These are phyloP conservation scores for Penicillium cataractarum DNA, from an alignment of 495 filamentous ascomycete species.

Conservation along the genomic window DNA sequence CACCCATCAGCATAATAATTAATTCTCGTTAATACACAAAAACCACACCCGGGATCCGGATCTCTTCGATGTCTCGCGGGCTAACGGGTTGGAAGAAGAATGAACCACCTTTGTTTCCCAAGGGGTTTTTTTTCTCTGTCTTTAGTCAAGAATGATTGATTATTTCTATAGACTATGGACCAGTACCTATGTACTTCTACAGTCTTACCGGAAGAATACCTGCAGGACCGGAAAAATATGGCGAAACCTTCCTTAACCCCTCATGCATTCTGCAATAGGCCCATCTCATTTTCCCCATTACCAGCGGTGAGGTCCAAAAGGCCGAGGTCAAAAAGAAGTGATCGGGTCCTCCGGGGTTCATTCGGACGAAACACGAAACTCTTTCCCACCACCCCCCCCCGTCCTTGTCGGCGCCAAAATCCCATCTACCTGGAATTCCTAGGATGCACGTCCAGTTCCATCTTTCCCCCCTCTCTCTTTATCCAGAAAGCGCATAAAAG, in stretches of 20 bases:
- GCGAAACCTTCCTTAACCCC: slow-evolving; percentile 3
- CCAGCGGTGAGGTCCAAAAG: slow-evolving; percentile 5
- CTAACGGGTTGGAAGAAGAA: background rate
- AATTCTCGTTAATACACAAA: background rate
- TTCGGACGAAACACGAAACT: slow-evolving; percentile 11
- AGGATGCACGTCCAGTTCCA: background rate
- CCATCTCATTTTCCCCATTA: background rate
- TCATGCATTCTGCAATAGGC: background rate
- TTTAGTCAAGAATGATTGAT: background rate
- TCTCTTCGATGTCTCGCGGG: background rate
- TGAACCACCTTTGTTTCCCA: background rate
- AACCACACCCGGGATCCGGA: background rate
- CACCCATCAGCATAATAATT: background rate
- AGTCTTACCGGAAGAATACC: slow-evolving; percentile 3
- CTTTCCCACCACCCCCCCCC: background rate
- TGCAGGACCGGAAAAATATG: slow-evolving; percentile 1
- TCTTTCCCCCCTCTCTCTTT: background rate
- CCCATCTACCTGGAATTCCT: background rate
- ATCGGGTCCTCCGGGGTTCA: background rate
- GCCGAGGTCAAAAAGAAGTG: background rate
- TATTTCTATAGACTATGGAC: background rate
- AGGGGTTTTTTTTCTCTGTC: background rate
- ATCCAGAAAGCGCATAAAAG: background rate
- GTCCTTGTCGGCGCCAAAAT: background rate
- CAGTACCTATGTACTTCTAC: no score